Base-by-base conservation (phyloP, 306 rosid genomes). In the Ziziphus jujuba region DNA sequence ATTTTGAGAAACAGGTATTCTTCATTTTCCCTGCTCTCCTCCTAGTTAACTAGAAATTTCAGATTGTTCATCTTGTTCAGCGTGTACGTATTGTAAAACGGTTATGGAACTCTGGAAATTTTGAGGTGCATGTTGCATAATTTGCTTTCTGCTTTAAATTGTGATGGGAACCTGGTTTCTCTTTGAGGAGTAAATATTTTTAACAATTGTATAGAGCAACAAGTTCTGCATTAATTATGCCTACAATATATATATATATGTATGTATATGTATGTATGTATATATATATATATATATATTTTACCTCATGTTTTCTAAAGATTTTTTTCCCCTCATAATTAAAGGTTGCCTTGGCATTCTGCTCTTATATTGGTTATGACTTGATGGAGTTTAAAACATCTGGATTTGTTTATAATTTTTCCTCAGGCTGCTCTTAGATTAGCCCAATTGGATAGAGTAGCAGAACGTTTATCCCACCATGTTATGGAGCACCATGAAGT, bases 401-500 rank as follows among this genome's bases (percentile, higher is more conserved):
- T 38, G 20, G 28, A 57, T 51, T 59, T 49, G 47, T 66, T 38
- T 35, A 4, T 19, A 36, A 12, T 9, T 40, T 10, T 67, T 54
- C 68, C 35, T 54, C 68, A 95, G 97, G 99, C 97, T 59, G 59
- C 99, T 64, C 93, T 88, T 75, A 87, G 95, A 84, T 84, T 95
- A 72, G 79, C 87, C 44, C 99, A 95, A 68, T 83, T 95, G 80
- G 99, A 95, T 81, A 95, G 63, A 79, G 97, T 95, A 56, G 88
- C 97, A 23, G 99, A 95, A 74, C 72, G 59, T 47, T 82, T 95
- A 65, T 95, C 99, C 64, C 88, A 77, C 65, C 93, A 95, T 60
- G 96, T 95, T 67, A 95, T 95, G 96, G 87, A 95, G 82, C 90
- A 95, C 78, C 95, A 95, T 76, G 96, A 95, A 95, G 99, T 95